Base-by-base conservation (phyloP, 345 rosid species). In the Crucihimalaya himalaica region DNA sequence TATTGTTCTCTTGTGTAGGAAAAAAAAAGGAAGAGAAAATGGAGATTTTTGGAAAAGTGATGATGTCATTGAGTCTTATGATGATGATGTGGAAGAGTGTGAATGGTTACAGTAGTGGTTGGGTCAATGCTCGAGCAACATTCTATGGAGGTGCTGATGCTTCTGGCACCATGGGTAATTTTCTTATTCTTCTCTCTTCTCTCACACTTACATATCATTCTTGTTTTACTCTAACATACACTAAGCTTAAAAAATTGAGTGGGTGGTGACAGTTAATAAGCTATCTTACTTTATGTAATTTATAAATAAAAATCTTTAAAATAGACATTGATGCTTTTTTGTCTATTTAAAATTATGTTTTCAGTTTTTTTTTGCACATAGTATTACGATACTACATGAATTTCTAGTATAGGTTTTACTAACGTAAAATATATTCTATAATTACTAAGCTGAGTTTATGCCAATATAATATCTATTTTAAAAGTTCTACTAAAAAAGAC, bases 141-240 rank as follows among this genome's bases (percentile, higher is more conserved):
- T 89, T 89, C 78, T 87, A 87, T 66, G 92, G 96, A 19, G 90
- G 90, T 18, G 85, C 88, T 63, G 96, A 89, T 82, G 96, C 96
- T 65, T 89, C 96, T 16, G 96, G 92, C n/a, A 89, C 96, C 58
- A 89, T 85, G 92, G 96, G 96, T 86, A 80, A 12, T 34, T 43
- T 43, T 19, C 50, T 54, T 45, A 23, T 31, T 46, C 50, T 14
- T 55, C 12, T 23, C 25, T 23, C 25, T 23, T 35, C 35, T 73
- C 51, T 27, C 21, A 53, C 28, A 7, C 42, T 42, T 16, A 6
- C 16, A 0, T 46, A 16, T 8, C 12, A 46, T 16, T 16, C 21
- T 8, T 18, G 6, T n/a, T n/a, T 43, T n/a, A 2, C 0, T 5
- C 48, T 20, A n/a, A 43, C 5, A 15, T 6, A 43, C 18, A 15